Base-by-base conservation (phyloP, 257 asterid species). In the Nicotiana tabacum region DNA sequence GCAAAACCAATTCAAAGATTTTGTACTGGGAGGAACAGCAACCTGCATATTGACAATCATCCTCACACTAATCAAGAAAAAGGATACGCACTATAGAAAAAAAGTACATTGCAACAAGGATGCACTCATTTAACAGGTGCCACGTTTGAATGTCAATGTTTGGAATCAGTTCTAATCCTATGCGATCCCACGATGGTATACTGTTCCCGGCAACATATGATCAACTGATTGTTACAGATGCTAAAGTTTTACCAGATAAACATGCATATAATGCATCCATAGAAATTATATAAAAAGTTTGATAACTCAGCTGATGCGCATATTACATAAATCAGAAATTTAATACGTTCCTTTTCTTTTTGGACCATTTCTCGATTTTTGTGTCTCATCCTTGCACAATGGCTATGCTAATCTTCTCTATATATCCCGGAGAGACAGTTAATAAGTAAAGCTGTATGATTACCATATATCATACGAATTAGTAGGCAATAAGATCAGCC, bases 1-100 rank as follows among this genome's bases (percentile, higher is more conserved):
- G 87, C 93, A 91, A 89, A 92, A 96, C 98, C 98, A 96, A 78
- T 86, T 90, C 90, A 94, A 88, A 9, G 99, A 93, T 85, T 92
- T 94, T 61, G 97, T 91, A 90, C 98, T 93, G 33, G 99, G 99
- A 79, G 99, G 97, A 64, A 96, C 98, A 68, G 98, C 96, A 87
- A 96, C 92, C 99, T 96, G 86, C 80, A 81, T 56, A 83, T 65
- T 70, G 27, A 11, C 62, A 74, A 74, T 48, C 62, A 27, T 48
- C 39, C 24, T 13, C 61, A 46, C 39, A 13, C 43, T 46, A 24
- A 6, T 24, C 62, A 27, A 74, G 39, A 74, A 74, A n/a, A n/a
- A n/a, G n/a, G n/a, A n/a, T n/a, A n/a, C n/a, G n/a, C n/a, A n/a
- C n/a, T n/a, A n/a, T n/a, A n/a, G 29, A 67, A 35, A 35, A 21